phyloP scores from a whole-genome alignment of 2,329 filamentous ascomycete species.

The Teratosphaeria viscida region DNA sequence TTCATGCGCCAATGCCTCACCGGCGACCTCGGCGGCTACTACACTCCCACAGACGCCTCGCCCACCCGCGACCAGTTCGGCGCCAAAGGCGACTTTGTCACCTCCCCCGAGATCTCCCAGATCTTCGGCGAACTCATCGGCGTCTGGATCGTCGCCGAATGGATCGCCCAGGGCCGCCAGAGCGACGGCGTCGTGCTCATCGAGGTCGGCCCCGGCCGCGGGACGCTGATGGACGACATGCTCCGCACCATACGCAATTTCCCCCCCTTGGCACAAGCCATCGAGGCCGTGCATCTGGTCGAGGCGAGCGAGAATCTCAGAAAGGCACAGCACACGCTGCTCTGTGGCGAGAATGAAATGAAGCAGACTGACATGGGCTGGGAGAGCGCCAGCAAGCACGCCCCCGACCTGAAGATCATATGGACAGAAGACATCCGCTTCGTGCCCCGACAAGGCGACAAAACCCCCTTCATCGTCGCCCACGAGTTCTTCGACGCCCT shows the following conservation, averaged over 20 bases:
- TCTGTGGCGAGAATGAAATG: conserved; percentile 64
- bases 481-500: conserved; percentile 99
- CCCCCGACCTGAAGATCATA: conserved; percentile 56
- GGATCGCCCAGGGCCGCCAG: conserved; percentile 78
- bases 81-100: conserved; percentile 88
- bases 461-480: conserved; percentile 84
- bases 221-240: conserved; percentile 95
- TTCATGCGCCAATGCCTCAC: conserved; percentile 99
- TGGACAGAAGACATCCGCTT: conserved; percentile 86
- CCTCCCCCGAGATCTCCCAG: conserved; percentile 93
- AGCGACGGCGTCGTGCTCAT: conserved; percentile 72
- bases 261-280: conserved; percentile 60
- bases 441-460: conserved; percentile 56
- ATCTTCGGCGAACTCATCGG: conserved; percentile 91
- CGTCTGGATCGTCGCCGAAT: conserved; percentile 92
- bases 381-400: conserved; percentile 66
- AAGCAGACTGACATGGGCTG: conserved; percentile 63
- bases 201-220: conserved; percentile 86
- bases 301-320: conserved; percentile 80
- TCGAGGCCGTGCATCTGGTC: conserved; percentile 86
- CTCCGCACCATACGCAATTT: conserved; percentile 80
- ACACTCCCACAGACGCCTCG: conserved; percentile 59
- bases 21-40: conserved; percentile 82
- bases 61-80: conserved; percentile 77
- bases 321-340: conserved; percentile 64